These are phyloP conservation scores for Magnusiomyces fungicola DNA, from an alignment of 1,139 yeast species.

Conservation along the genomic window DNA sequence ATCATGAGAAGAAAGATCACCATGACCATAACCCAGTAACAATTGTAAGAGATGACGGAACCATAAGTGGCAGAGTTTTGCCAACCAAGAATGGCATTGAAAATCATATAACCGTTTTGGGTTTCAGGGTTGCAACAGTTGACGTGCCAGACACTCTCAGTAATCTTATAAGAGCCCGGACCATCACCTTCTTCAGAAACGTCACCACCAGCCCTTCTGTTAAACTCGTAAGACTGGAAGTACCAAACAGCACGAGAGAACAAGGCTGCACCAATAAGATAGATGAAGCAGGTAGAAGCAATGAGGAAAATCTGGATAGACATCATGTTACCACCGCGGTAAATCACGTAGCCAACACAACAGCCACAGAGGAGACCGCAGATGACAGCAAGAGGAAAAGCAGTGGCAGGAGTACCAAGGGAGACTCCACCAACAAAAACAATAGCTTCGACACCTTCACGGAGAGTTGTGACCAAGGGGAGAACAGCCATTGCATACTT, in stretches of 20 bases:
- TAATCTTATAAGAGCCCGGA: constrained; percentile 86
- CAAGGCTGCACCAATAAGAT: constrained; percentile 82
- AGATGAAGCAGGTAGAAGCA: constrained; percentile 76
- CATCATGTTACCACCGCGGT: constrained; percentile 69
- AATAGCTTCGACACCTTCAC: constrained; percentile 87
- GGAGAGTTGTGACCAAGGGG: constrained; percentile 70
- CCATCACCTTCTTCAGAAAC: constrained; percentile 87
- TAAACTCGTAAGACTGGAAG: constrained; percentile 63
- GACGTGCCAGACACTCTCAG: constrained; percentile 85
- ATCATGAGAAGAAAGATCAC: constrained; percentile 43
- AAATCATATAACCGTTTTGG: constrained; percentile 88
- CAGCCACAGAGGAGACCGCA: constrained; percentile 63
- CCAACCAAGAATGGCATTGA: constrained; percentile 96
- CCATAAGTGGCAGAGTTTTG: constrained; percentile 92
- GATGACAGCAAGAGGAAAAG: constrained; percentile 79
- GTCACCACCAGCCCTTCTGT: constrained; percentile 71
- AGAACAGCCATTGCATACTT: constrained; percentile 69
- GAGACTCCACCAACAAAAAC: constrained; percentile 88
- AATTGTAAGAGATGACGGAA: constrained; percentile 67
- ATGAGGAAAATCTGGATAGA: constrained; percentile 77
- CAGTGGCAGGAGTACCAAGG: constrained; percentile 60
- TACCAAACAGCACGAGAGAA: constrained; percentile 90
- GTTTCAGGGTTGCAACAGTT: constrained; percentile 90
- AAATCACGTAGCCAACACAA: constrained; percentile 57
- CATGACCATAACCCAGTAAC: constrained; percentile 68